These are phyloP conservation scores for Colletotrichum musae DNA, from an alignment of 2,329 filamentous ascomycete genomes.

Conservation along the genomic window DNA sequence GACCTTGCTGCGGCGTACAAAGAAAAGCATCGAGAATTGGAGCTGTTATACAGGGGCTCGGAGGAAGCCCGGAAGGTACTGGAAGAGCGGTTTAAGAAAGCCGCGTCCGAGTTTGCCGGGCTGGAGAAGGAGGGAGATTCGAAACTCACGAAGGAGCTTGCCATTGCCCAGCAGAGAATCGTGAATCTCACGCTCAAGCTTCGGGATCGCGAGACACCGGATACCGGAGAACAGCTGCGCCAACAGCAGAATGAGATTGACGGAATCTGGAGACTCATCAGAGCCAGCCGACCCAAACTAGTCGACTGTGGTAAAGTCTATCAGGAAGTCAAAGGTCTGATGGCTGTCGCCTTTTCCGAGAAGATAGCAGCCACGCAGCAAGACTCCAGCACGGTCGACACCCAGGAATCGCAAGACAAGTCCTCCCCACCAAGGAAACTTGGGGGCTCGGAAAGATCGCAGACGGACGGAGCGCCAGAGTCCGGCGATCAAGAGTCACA, in stretches of 20 bases:
- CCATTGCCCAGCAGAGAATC: conserved; percentile 32
- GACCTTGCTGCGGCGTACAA: not conserved
- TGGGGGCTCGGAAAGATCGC: no score
- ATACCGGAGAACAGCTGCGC: not conserved
- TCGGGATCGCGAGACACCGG: conserved; percentile 5
- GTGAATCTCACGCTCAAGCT: conserved; percentile 37
- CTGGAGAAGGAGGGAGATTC: not conserved
- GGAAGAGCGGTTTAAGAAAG: not conserved
- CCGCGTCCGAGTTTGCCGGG: not conserved
- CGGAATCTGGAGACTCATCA: not conserved
- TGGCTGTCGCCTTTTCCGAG: not conserved
- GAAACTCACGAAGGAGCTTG: conserved; percentile 25
- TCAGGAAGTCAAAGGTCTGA: not conserved
- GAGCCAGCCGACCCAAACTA: not conserved
- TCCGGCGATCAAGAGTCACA: no score
- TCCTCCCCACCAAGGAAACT: no score
- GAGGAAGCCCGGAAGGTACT: not conserved
- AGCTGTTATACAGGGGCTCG: not conserved
- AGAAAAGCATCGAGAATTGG: not conserved
- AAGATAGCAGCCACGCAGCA: not conserved
- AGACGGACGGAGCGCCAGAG: no score
- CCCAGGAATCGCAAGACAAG: not conserved
- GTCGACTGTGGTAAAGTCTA: not conserved
- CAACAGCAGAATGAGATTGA: not conserved
- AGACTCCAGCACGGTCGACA: not conserved